phyloP scores from a whole-genome alignment of 2,329 filamentous ascomycete genomes.

The Malbranchea zuffiana region DNA sequence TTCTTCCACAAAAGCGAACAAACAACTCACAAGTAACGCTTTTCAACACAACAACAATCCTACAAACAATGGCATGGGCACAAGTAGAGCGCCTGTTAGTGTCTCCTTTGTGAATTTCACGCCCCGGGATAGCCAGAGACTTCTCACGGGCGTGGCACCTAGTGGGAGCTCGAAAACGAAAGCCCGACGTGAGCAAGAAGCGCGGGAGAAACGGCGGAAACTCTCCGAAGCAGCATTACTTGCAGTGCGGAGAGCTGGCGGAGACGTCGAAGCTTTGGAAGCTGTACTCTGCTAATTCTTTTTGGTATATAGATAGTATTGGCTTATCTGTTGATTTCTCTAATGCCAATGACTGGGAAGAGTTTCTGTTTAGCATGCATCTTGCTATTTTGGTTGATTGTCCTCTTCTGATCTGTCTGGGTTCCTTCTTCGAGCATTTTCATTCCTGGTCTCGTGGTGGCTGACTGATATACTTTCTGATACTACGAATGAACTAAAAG shows the following conservation, averaged over 20 bases:
- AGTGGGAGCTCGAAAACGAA: conserved; percentile 90
- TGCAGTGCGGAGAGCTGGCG: conserved; percentile 36
- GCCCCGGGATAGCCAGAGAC: conserved; percentile 61
- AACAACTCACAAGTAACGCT: conserved; percentile 10
- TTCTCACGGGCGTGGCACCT: conserved; percentile 83
- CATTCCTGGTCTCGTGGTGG: no score
- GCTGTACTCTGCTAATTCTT: conserved; percentile 29
- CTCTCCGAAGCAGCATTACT: conserved; percentile 34
- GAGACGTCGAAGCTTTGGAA: conserved; percentile 36
- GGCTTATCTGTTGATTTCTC: not conserved
- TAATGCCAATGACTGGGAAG: no score
- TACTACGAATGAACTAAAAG: no score
- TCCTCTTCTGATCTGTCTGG: not conserved
- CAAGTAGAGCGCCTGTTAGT: conserved; percentile 9
- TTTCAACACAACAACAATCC: conserved; percentile 1
- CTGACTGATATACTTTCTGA: no score
- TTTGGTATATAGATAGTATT: not conserved
- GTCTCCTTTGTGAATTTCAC: conserved; percentile 82
- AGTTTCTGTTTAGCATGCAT: no score
- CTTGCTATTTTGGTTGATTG: not conserved
- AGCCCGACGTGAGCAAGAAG: conserved; percentile 80
- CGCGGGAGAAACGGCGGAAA: conserved; percentile 56
- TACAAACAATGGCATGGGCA: conserved; percentile 1
- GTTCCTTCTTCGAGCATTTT: no score
- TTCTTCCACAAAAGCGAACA: conserved; percentile 22